Evolutionary conservation across 305 asterid species (phyloP).

Genomic region (Rubia balearica): DNA sequence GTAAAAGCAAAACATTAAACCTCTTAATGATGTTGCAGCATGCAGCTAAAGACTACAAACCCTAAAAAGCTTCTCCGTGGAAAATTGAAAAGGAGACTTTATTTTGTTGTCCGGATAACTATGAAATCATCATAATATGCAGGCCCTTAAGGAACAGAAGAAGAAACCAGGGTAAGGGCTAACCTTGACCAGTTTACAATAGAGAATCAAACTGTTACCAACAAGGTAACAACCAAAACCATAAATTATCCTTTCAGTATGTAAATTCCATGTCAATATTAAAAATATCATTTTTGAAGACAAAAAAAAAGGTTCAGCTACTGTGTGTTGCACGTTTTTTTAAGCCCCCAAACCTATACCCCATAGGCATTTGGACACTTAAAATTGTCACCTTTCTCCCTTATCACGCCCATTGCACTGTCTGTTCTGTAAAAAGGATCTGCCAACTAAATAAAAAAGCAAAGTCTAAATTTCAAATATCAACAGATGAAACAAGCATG

Average conservation of each 20-base stretch:
- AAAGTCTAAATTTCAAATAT: not conserved
- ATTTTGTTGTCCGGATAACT: not conserved
- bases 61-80: not conserved
- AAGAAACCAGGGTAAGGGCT: not conserved
- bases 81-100: not conserved
- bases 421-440: too few species aligned
- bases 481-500: not conserved
- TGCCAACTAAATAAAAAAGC: not conserved
- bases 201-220: not conserved
- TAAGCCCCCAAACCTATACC: not conserved
- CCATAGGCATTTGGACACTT: not conserved
- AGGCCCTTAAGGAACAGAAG: not conserved
- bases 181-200: slow-evolving; percentile 5
- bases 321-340: not conserved
- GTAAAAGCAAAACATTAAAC: not conserved
- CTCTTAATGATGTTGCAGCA: not conserved
- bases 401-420: not conserved
- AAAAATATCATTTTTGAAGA: not conserved
- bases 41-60: not conserved
- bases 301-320: not conserved
- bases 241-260: not conserved
- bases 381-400: not conserved
- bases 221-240: not conserved
- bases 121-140: not conserved
- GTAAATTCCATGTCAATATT: not conserved